Evolutionary conservation across 2,329 filamentous ascomycete genomes (phyloP).

Genomic region (Scedosporium minutisporum): DNA sequence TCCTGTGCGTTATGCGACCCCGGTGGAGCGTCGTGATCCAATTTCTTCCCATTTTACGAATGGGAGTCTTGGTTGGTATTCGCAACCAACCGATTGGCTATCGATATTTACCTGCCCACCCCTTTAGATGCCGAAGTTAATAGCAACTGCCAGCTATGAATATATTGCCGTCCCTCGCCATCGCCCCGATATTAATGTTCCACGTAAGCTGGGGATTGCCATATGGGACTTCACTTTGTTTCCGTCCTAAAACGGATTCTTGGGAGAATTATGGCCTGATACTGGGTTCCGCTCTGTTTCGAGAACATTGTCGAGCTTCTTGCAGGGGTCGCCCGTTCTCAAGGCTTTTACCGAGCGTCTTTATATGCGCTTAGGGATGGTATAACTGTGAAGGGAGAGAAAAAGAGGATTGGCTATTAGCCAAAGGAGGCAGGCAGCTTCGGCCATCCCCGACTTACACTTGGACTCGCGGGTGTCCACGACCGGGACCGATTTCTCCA

Average conservation of each 20-base stretch:
- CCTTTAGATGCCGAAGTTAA: neutral
- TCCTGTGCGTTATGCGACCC: neutral
- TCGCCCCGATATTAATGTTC: neutral
- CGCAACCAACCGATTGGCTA: neutral
- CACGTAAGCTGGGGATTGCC: conserved; percentile 1
- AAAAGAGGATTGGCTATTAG: too few species aligned
- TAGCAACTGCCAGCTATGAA: neutral
- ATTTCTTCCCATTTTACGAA: neutral
- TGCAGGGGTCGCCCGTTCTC: neutral
- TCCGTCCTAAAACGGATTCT: neutral
- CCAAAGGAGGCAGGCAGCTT: too few species aligned
- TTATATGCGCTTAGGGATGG: neutral
- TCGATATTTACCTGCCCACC: neutral
- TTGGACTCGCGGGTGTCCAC: too few species aligned
- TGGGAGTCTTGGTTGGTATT: neutral
- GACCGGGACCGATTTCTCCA: too few species aligned
- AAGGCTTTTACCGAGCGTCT: neutral
- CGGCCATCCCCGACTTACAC: too few species aligned
- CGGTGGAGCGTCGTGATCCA: neutral
- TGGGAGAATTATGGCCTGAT: neutral
- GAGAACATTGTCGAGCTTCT: neutral
- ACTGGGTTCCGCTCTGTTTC: neutral
- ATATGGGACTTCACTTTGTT: neutral
- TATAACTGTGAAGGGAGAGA: neutral
- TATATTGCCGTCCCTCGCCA: neutral